Evolutionary conservation across 192 early-diverging fungal genomes (phyloP).

Genomic region (Phycomyces nitens): DNA sequence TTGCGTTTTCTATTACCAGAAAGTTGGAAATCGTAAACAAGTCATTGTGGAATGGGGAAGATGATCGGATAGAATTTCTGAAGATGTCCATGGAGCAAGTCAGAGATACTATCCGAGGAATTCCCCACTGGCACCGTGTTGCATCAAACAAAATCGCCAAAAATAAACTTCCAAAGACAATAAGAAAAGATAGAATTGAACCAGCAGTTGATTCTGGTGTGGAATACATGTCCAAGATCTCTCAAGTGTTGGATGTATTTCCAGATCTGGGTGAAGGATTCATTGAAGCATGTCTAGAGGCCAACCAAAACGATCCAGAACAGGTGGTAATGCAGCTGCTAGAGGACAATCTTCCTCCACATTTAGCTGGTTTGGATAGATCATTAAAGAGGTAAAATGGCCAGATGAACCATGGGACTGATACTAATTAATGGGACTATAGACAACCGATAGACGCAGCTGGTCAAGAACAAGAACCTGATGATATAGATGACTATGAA

Average conservation of each 20-base stretch:
- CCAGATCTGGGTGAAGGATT: slow-evolving; percentile 89
- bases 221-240: slow-evolving; percentile 59
- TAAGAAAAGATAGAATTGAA: neutral
- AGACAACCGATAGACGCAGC: too few species aligned
- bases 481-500: neutral
- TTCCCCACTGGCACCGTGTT: neutral
- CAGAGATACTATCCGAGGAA: slow-evolving; percentile 41
- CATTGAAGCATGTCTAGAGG: slow-evolving; percentile 79
- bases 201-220: slow-evolving; percentile 44
- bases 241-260: slow-evolving; percentile 84
- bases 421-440: too few species aligned
- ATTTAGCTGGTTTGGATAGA: slow-evolving; percentile 66
- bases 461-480: neutral
- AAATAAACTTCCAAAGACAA: neutral
- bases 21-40: slow-evolving; percentile 49
- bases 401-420: too few species aligned
- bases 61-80: slow-evolving; percentile 63
- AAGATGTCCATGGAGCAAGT: slow-evolving; percentile 69
- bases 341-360: slow-evolving; percentile 68
- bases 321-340: slow-evolving; percentile 75
- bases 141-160: neutral
- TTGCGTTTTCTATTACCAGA: slow-evolving; percentile 61
- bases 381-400: slow-evolving; percentile 37
- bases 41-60: slow-evolving; percentile 35
- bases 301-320: slow-evolving; percentile 66